Conservation (phyloP, 148 eudicot species). For the Simmondsia chinensis region DNA sequence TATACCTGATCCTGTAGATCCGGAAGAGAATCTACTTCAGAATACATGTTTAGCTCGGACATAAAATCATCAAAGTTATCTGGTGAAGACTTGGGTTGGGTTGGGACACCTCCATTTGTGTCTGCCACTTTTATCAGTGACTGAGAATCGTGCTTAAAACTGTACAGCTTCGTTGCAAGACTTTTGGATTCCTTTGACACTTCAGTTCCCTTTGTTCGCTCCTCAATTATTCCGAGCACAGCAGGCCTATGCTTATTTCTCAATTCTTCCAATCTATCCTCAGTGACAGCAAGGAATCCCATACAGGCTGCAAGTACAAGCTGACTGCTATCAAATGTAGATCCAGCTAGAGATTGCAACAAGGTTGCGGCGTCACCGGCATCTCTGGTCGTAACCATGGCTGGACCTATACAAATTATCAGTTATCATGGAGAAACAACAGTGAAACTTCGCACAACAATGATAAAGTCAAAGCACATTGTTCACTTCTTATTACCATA, state of each 20-base stretch:
- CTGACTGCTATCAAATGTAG: conserved; percentile 97
- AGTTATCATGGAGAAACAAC: not conserved
- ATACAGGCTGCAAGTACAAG: conserved; percentile 94
- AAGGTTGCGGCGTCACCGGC: conserved; percentile 82
- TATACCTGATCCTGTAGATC: conserved; percentile 86
- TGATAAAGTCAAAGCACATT: not conserved
- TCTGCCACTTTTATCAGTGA: conserved; percentile 32
- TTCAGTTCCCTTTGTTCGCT: conserved; percentile 52
- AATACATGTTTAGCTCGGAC: conserved; percentile 24
- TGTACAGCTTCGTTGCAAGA: conserved; percentile 76
- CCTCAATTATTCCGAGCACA: conserved; percentile 44
- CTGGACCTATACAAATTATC: conserved; percentile 57
- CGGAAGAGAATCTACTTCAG: conserved; percentile 45
- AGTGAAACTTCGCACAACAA: too few relatives aligned
- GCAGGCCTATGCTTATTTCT: conserved; percentile 74
- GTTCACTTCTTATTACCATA: conserved; percentile 45
- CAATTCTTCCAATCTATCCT: conserved; percentile 53
- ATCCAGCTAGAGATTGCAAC: conserved; percentile 74
- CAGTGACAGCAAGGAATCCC: conserved; percentile 66
- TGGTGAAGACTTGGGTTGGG: conserved; percentile 24
- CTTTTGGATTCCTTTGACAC: conserved; percentile 54
- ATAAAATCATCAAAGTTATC: conserved; percentile 46
- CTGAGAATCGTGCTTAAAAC: conserved; percentile 68
- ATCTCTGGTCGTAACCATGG: conserved; percentile 71
- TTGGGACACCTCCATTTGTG: conserved; percentile 15